Base-by-base conservation (phyloP, 495 filamentous ascomycete species). In the Aspergillus conjunctus region DNA sequence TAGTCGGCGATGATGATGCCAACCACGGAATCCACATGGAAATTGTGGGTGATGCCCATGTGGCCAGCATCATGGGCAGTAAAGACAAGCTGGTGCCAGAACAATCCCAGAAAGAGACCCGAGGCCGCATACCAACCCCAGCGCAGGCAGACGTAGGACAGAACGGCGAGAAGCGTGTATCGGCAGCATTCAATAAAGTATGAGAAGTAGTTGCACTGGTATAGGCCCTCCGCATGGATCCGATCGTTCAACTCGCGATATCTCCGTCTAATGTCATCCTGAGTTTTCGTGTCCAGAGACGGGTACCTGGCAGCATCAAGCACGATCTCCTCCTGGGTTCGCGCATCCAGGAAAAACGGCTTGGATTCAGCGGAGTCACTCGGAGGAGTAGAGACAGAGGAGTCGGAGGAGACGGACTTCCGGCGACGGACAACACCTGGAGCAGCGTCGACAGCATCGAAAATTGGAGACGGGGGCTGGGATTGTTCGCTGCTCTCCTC, bases 1-100 rank as follows among this genome's bases (percentile, higher is more conserved):
- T 89, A 98, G 70, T 96, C 87, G 21, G 94, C 93, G 65, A 98
- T 90, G 56, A 96, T 73, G 65, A 98, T 96, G 34, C 91, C 93
- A 64, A 98, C 91, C 37, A 88, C 76, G 7, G 89, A 88, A 74
- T 98, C 94, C 17, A 83, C 74, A 22, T 87, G 85, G 72, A 91
- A 97, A 67, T 86, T 75, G 69, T 97, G 94, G 31, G 94, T 98
- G 62, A 98, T 97, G 59, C 90, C 94, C 89, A 97, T 96, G 73
- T 98, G 94, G 7, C 92, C 92, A 39, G 94, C 91, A 82, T 98
- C 94, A 78, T 98, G 94, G 63, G 91, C 94, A 6, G 89, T 87
- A 74, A 98, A 98, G 45, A 94, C 90, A 31, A 97, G 84, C 68
- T 98, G 94, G 68, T 98, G 94, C 94, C 94, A 98, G 68, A 97